Conservation (phyloP, 768 basidiomycete species). For the Mycena rebaudengoi region DNA sequence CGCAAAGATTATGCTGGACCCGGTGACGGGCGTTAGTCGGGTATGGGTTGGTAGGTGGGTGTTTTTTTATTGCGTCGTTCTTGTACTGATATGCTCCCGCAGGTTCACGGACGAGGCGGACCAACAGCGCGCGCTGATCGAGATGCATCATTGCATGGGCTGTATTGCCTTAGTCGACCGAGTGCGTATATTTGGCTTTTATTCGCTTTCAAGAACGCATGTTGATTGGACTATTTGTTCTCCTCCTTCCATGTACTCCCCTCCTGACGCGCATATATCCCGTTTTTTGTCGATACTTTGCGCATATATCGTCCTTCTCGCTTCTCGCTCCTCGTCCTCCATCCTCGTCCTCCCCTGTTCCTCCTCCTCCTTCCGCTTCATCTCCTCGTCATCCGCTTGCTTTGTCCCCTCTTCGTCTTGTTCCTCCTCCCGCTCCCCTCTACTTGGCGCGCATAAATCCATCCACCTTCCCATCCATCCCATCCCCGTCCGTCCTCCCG, state of each 20-base stretch:
- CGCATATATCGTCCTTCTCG: too few relatives aligned
- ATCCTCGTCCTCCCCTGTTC: conserved; percentile 11
- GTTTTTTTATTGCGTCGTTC: conserved; percentile 27
- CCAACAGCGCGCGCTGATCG: conserved; percentile 87
- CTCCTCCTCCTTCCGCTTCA: conserved; percentile 25
- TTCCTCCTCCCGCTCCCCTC: too few relatives aligned
- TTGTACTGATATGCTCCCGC: background rate
- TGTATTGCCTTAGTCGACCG: conserved; percentile 88
- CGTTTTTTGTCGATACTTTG: too few relatives aligned
- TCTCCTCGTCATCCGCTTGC: too few relatives aligned
- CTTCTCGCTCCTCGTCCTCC: conserved; percentile 5
- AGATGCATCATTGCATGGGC: conserved; percentile 93
- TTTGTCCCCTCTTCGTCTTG: too few relatives aligned
- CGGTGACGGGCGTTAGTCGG: conserved; percentile 89
- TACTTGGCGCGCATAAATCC: too few relatives aligned
- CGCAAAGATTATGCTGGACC: conserved; percentile 95
- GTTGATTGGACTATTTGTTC: too few relatives aligned
- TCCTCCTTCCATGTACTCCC: too few relatives aligned
- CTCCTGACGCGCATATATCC: too few relatives aligned
- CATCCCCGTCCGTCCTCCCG: too few relatives aligned
- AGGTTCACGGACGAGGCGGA: conserved; percentile 91
- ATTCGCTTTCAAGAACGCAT: too few relatives aligned
- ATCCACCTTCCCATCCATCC: too few relatives aligned
- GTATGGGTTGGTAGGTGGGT: conserved; percentile 93
- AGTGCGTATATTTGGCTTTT: conserved; percentile 71